Evolutionary conservation across 2,329 filamentous ascomycete genomes (phyloP).

Genomic region (Penicillium crustosum): DNA sequence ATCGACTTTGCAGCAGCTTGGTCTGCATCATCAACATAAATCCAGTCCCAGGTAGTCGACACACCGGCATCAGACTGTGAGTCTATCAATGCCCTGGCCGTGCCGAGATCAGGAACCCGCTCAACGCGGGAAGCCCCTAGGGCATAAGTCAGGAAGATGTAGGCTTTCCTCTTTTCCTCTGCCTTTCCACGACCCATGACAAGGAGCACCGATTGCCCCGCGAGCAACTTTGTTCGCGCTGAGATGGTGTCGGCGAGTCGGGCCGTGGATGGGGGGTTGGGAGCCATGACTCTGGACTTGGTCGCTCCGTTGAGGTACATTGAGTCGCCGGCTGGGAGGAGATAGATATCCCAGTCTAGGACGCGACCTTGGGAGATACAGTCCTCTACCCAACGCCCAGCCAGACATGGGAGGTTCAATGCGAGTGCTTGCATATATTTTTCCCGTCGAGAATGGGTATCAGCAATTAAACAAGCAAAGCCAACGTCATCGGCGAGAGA

Average conservation of each 20-base stretch:
- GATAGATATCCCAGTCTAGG: constrained; percentile 75
- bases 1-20: constrained; percentile 56
- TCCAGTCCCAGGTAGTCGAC: constrained; percentile 63
- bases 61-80: constrained; percentile 49
- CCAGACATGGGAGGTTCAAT: constrained; percentile 81
- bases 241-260: constrained; percentile 59
- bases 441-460: constrained; percentile 78
- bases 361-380: constrained; percentile 64
- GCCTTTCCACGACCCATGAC: constrained; percentile 65
- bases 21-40: constrained; percentile 71
- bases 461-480: constrained; percentile 83
- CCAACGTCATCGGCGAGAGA: constrained; percentile 57
- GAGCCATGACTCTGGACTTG: constrained; percentile 67
- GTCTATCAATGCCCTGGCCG: constrained; percentile 62
- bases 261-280: constrained; percentile 60
- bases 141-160: constrained; percentile 76
- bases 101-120: constrained; percentile 63
- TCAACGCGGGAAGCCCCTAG: constrained; percentile 69
- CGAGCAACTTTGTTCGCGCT: constrained; percentile 62
- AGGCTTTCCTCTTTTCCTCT: constrained; percentile 67
- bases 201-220: constrained; percentile 66
- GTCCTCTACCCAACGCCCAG: constrained; percentile 74
- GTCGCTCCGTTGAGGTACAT: constrained; percentile 72
- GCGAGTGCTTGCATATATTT: constrained; percentile 96
- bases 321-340: constrained; percentile 82